Evolutionary conservation across 2,329 filamentous ascomycete genomes (phyloP), one percentile per base, ranked within the genome.

Genomic region (Phaeoacremonium minimum): DNA sequence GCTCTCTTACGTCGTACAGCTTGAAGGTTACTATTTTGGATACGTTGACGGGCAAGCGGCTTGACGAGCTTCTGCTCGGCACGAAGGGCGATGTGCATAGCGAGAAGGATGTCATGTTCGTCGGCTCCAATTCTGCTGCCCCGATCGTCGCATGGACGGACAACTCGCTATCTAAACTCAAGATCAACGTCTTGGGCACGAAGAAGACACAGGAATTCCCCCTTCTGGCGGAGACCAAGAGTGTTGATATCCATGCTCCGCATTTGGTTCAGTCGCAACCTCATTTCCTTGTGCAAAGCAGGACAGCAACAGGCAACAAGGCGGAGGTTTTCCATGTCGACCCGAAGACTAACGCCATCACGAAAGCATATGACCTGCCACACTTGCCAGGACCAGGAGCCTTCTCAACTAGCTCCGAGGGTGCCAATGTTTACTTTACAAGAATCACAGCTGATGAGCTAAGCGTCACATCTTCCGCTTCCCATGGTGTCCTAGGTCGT

Each of bases 241-340:
- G 61, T 4, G 68, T 86, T 35, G 70, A 80, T 37, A 69, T 95
- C 15, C 87, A 94, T 53, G 85, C 86, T 1, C 84, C 88, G 13
- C 80, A 81, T 46, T 71, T 83, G 37, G 64, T 79, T 18, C 84
- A 85, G 52, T 83, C 86, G 4, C 71, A 80, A 31, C 72, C 87
- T 26, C 88, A 95, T 64, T 94, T 96, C 64, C 67, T 96, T 19
- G 85, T 95, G 5, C 86, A 95, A 48, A 88, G 80, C 49, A 73
- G 82, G 49, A 87, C 87, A 1, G 69, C 69, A 22, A 67, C 67
- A 4, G 80, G 80, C 14, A 86, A 90, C 54, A 87, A 85, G 68
- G 91, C 85, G 4, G 85, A 94, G 43, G 83, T 97, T 18, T 96
- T 84, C 54, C 87, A 95, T 50, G 75, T 94, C 41, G 77, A 95